Evolutionary conservation across 1,284 basidiomycete species (phyloP).

Genomic region (Naganishia cerealis): DNA sequence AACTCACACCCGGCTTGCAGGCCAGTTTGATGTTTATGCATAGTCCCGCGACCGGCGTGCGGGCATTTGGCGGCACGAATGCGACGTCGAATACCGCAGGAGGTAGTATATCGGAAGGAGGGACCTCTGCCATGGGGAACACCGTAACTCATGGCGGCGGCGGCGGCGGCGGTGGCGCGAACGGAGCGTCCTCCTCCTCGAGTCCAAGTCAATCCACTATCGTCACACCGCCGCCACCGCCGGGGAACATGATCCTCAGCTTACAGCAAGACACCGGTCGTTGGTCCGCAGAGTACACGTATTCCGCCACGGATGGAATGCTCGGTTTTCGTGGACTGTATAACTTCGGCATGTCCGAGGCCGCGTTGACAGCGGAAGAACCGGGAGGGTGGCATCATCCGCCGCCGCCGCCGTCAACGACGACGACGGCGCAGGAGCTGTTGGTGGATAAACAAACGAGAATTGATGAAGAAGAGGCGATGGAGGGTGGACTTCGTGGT

Average conservation of each 20-base stretch:
- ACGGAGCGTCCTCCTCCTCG: slow-evolving; percentile 55
- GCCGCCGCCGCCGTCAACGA: background rate
- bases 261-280: slow-evolving; percentile 88
- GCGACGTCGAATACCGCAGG: no score
- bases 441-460: slow-evolving; percentile 57
- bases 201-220: slow-evolving; percentile 29
- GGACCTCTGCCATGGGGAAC: no score
- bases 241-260: slow-evolving; percentile 79
- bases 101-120: no score
- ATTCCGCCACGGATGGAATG: slow-evolving; percentile 90
- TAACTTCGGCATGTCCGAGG: slow-evolving; percentile 71
- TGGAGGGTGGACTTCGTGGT: slow-evolving; percentile 83
- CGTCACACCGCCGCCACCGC: slow-evolving; percentile 41
- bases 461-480: slow-evolving; percentile 87
- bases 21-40: slow-evolving; percentile 51
- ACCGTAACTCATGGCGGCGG: no score
- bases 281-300: slow-evolving; percentile 92
- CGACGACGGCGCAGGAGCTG: slow-evolving; percentile 33
- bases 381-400: background rate
- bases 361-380: slow-evolving; percentile 9
- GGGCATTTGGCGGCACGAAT: slow-evolving; percentile 28
- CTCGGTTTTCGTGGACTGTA: slow-evolving; percentile 86
- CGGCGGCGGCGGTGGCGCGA: no score
- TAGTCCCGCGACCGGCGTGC: slow-evolving; percentile 39
- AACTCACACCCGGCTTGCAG: slow-evolving; percentile 60